Conservation (phyloP, 257 asterid genomes). For the Petunia secreta region DNA sequence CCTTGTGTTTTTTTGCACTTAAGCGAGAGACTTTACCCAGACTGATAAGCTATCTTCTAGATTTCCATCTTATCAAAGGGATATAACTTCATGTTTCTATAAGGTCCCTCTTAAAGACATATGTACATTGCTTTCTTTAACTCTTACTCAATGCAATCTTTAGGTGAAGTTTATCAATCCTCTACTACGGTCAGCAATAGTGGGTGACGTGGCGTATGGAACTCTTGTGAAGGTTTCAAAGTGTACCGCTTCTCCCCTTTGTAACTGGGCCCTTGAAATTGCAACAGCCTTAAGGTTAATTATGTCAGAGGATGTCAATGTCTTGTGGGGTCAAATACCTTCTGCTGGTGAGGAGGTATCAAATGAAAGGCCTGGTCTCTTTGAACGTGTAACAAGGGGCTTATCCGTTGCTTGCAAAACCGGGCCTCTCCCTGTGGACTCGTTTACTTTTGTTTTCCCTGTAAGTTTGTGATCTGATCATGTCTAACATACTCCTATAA, state of each 20-base stretch:
- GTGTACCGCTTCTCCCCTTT: constrained; percentile 82
- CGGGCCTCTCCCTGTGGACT: constrained; percentile 96
- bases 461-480: constrained; percentile 44
- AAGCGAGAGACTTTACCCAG: constrained; percentile 18
- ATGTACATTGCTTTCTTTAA: background rate
- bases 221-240: constrained; percentile 82
- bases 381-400: constrained; percentile 82
- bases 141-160: constrained; percentile 3
- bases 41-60: background rate
- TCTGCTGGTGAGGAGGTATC: constrained; percentile 61
- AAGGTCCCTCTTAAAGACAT: background rate
- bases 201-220: constrained; percentile 90
- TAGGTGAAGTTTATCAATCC: constrained; percentile 84
- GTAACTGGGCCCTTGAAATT: constrained; percentile 95
- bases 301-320: constrained; percentile 60
- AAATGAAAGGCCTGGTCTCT: constrained; percentile 69
- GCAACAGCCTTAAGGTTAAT: constrained; percentile 87
- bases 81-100: background rate
- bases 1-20: constrained; percentile 15
- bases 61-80: background rate
- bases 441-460: constrained; percentile 92
- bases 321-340: constrained; percentile 71
- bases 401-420: constrained; percentile 82
- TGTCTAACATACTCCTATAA: constrained; percentile 16
- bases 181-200: constrained; percentile 74